phyloP scores from a whole-genome alignment of 495 filamentous ascomycete genomes.

The Pyrenula aspistea region DNA sequence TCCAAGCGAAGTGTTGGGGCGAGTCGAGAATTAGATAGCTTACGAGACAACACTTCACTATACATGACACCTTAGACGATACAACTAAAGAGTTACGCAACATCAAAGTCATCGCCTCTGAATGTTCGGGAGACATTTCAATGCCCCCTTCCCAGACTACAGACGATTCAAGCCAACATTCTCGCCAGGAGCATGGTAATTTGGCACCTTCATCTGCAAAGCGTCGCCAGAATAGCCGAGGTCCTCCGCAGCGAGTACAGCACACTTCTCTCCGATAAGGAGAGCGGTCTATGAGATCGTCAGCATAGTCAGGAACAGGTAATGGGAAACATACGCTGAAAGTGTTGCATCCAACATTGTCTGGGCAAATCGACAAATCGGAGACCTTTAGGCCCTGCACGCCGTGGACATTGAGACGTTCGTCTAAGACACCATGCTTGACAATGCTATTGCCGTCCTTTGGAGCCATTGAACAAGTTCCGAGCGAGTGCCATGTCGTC shows the following conservation, averaged over 20 bases:
- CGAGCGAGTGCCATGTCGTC: constrained; percentile 62
- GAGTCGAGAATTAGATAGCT: too few relatives aligned
- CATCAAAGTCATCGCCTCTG: too few relatives aligned
- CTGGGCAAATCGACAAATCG: constrained; percentile 69
- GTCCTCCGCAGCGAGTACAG: constrained; percentile 59
- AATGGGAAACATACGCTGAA: constrained; percentile 28
- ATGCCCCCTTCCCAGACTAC: constrained; percentile 4
- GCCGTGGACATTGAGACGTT: constrained; percentile 69
- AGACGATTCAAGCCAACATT: constrained; percentile 14
- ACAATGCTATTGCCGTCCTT: constrained; percentile 67
- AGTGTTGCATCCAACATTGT: constrained; percentile 75
- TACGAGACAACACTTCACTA: too few relatives aligned
- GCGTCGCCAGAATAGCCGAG: constrained; percentile 62
- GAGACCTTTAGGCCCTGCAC: constrained; percentile 73
- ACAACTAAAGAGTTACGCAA: too few relatives aligned
- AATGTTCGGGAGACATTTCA: too few relatives aligned
- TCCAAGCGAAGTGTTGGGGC: too few relatives aligned
- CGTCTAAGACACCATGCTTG: constrained; percentile 70
- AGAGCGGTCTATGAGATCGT: constrained; percentile 45
- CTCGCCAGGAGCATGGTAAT: constrained; percentile 48
- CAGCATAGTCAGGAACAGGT: not conserved
- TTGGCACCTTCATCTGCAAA: constrained; percentile 64
- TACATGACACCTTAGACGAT: too few relatives aligned
- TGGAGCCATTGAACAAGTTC: constrained; percentile 75
- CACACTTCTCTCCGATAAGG: constrained; percentile 75